phyloP scores from a whole-genome alignment of 345 rosid genomes.

The Hypericum perforatum region DNA sequence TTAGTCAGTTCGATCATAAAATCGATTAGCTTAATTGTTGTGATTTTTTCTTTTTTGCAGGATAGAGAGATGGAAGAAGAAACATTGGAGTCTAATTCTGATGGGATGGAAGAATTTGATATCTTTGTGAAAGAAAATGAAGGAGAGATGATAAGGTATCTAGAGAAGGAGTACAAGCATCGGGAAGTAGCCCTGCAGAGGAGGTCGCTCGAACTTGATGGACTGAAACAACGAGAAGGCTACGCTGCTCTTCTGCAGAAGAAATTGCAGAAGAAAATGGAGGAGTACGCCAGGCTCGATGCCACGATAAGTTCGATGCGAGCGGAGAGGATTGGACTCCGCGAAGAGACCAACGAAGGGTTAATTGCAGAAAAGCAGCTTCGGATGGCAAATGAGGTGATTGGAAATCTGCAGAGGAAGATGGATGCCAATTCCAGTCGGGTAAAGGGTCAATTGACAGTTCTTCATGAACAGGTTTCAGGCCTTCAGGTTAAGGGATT shows the following conservation, averaged over 20 bases:
- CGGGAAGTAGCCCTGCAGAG: constrained; percentile 15
- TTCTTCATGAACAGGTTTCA: constrained; percentile 21
- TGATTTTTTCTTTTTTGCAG: neutral
- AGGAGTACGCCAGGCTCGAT: constrained; percentile 15
- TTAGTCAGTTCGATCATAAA: too few species aligned
- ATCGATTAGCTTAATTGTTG: too few species aligned
- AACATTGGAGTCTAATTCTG: neutral
- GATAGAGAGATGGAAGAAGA: constrained; percentile 2
- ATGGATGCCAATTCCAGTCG: constrained; percentile 3
- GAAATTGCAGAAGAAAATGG: constrained; percentile 15
- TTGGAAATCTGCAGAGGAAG: constrained; percentile 17
- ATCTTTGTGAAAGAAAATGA: neutral
- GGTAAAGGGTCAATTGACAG: constrained; percentile 11
- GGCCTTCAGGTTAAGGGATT: constrained; percentile 1
- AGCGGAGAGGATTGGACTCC: constrained; percentile 16
- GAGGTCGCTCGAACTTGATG: constrained; percentile 19
- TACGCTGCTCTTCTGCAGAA: constrained; percentile 9
- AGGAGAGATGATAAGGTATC: constrained; percentile 1
- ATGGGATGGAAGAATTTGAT: too few species aligned
- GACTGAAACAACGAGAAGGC: constrained; percentile 16
- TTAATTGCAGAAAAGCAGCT: constrained; percentile 11
- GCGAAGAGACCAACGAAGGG: constrained; percentile 16
- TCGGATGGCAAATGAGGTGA: constrained; percentile 11
- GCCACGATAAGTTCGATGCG: constrained; percentile 5
- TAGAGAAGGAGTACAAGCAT: constrained; percentile 14